Conservation (phyloP, 2,329 filamentous ascomycete species). For the Paecilomyces fulvus region DNA sequence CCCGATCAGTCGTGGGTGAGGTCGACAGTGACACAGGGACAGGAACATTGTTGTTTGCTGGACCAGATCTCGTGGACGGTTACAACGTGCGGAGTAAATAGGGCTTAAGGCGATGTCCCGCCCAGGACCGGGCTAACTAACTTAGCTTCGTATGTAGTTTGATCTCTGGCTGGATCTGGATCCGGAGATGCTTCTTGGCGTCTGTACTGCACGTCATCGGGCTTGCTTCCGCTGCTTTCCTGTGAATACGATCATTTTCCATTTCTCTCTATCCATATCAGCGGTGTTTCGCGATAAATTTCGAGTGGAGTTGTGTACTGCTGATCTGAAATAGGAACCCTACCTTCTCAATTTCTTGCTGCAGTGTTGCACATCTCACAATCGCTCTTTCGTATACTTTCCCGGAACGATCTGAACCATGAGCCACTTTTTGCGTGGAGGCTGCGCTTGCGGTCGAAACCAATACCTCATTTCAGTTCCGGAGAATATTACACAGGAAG, state of each 20-base stretch:
- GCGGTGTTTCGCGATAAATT: background rate
- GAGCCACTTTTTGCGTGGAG: conserved; percentile 54
- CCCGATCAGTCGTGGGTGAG: background rate
- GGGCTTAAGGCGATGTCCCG: background rate
- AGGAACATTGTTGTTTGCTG: background rate
- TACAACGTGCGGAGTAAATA: background rate
- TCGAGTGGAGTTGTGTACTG: background rate
- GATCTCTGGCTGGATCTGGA: background rate
- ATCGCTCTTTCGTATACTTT: background rate
- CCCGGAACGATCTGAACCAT: conserved; percentile 1
- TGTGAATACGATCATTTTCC: background rate
- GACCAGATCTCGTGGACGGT: background rate
- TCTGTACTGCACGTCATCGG: background rate
- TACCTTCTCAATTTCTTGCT: background rate
- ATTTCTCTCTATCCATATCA: background rate
- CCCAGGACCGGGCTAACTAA: background rate
- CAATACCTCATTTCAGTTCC: conserved; percentile 69
- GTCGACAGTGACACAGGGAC: background rate
- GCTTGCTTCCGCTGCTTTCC: background rate
- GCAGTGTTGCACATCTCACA: background rate
- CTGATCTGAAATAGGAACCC: background rate
- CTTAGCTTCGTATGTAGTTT: background rate
- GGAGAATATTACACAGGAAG: conserved; percentile 44
- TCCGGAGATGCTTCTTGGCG: background rate
- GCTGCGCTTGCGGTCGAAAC: conserved; percentile 80